These are phyloP conservation scores for Rhizopogon salebrosus DNA, from an alignment of 768 basidiomycete species.

Conservation along the genomic window DNA sequence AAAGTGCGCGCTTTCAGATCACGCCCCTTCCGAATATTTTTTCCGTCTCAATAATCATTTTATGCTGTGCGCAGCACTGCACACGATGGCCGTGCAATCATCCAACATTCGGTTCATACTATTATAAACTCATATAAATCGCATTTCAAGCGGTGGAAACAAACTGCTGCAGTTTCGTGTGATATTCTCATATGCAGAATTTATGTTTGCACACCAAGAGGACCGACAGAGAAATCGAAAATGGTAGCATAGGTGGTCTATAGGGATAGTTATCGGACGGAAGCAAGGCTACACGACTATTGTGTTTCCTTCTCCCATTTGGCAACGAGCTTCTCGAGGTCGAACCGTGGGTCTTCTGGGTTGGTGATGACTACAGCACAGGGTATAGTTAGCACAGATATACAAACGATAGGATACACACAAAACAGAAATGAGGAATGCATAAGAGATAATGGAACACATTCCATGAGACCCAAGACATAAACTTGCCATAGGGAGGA, in stretches of 20 bases:
- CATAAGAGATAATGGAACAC: neutral
- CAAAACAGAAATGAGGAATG: neutral
- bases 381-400: conserved; percentile 6
- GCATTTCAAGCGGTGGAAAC: neutral
- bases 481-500: neutral
- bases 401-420: neutral
- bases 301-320: conserved; percentile 68
- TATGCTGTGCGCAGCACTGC: neutral
- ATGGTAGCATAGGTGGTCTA: conserved; percentile 16
- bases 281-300: conserved; percentile 31
- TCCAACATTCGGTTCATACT: neutral
- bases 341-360: conserved; percentile 93
- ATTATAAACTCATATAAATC: neutral
- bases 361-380: conserved; percentile 74
- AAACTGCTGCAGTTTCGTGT: neutral
- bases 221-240: neutral
- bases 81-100: too few species aligned
- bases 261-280: conserved; percentile 20
- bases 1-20: neutral
- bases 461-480: neutral
- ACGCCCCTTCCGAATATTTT: neutral
- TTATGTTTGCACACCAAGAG: neutral
- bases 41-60: neutral
- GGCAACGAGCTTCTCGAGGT: conserved; percentile 84
- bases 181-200: neutral